phyloP scores from a whole-genome alignment of 768 basidiomycete genomes.

The Dentipellis sp. region DNA sequence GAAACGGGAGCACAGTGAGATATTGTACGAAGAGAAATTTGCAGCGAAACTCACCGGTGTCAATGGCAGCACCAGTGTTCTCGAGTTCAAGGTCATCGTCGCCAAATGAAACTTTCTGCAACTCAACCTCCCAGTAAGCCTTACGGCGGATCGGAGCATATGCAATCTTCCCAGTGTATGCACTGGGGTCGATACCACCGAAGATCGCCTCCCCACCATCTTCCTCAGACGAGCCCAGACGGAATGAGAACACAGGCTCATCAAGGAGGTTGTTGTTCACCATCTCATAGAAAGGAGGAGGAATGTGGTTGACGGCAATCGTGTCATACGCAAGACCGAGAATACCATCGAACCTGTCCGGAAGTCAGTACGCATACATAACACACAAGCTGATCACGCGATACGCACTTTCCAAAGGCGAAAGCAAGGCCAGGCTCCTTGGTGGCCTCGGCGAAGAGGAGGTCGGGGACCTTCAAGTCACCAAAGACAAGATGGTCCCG shows the following conservation, averaged over 20 bases:
- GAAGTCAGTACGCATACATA: background rate
- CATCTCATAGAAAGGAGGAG: constrained; percentile 94
- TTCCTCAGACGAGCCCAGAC: constrained; percentile 73
- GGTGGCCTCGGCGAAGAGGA: constrained; percentile 92
- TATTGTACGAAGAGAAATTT: background rate
- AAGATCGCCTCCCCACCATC: constrained; percentile 91
- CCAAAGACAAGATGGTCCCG: constrained; percentile 74
- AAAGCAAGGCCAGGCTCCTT: constrained; percentile 97
- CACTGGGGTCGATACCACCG: constrained; percentile 73
- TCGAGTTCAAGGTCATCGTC: constrained; percentile 84
- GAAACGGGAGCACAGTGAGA: background rate
- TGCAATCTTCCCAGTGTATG: constrained; percentile 70
- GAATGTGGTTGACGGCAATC: constrained; percentile 88
- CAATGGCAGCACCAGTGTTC: constrained; percentile 88
- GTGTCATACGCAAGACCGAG: constrained; percentile 92
- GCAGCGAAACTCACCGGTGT: constrained; percentile 50
- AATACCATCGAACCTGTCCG: constrained; percentile 83
- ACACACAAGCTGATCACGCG: no score
- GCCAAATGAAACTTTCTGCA: constrained; percentile 80
- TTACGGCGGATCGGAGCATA: constrained; percentile 91
- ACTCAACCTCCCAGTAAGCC: constrained; percentile 98
- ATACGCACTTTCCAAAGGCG: constrained; percentile 83
- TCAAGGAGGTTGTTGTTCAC: constrained; percentile 75
- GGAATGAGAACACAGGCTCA: constrained; percentile 88
- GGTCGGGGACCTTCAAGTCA: constrained; percentile 62